Evolutionary conservation across 176 grass and related monocot species (phyloP).

Genomic region (Musa schizocarpa): DNA sequence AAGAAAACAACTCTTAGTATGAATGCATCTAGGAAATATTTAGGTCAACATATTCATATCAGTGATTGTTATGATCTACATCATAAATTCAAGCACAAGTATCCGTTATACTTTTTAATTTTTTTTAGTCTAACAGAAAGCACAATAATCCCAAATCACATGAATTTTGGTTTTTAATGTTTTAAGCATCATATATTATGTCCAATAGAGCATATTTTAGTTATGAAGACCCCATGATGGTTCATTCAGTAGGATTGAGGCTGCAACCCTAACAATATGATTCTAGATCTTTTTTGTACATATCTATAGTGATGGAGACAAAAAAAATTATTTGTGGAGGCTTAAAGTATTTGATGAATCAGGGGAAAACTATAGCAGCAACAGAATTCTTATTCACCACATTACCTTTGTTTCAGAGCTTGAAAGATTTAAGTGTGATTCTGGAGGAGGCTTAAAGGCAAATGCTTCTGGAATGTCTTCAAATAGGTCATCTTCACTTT

Average conservation of each 20-base stretch:
- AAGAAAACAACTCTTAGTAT: no score
- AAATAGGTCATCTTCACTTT: constrained; percentile 26
- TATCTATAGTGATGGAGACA: neutral
- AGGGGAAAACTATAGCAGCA: neutral
- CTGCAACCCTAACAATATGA: neutral
- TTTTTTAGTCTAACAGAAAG: no score
- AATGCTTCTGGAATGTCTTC: constrained; percentile 46
- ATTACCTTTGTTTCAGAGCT: constrained; percentile 54
- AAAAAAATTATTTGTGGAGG: no score
- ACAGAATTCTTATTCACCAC: neutral
- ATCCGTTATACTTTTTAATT: no score
- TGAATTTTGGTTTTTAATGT: neutral
- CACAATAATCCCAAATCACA: neutral
- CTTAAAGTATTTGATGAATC: neutral
- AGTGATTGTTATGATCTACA: no score
- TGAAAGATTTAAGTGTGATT: constrained; percentile 35
- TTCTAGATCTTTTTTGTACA: neutral
- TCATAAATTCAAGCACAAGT: no score
- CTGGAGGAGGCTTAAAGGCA: constrained; percentile 58
- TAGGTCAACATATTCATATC: no score
- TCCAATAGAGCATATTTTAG: neutral
- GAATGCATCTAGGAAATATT: no score
- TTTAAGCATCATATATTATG: neutral
- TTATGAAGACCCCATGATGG: neutral
- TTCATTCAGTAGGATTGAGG: neutral